phyloP scores from a whole-genome alignment of 2,329 filamentous ascomycete genomes.

The Thelonectria blattea region DNA sequence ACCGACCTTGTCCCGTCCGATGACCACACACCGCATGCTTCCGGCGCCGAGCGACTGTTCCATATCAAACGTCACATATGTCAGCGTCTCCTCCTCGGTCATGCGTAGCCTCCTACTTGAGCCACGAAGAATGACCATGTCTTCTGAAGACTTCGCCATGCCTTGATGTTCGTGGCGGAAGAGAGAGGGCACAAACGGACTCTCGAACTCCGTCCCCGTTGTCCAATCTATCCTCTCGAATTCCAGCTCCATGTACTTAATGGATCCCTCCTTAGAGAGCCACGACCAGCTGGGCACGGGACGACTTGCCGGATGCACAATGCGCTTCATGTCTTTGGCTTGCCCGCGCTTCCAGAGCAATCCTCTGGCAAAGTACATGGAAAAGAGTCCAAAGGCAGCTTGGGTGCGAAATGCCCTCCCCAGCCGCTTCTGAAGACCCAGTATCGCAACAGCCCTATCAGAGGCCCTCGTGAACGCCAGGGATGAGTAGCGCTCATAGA shows the following conservation, averaged over 20 bases:
- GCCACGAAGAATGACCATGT: neutral
- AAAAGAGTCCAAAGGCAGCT: neutral
- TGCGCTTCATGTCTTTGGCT: neutral
- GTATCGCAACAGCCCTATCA: neutral
- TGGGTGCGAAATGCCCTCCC: neutral
- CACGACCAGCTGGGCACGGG: constrained; percentile 1
- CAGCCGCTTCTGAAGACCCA: neutral
- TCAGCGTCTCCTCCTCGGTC: neutral
- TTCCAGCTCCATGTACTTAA: constrained; percentile 1
- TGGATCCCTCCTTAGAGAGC: neutral
- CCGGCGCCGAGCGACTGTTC: neutral
- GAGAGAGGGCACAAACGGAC: neutral
- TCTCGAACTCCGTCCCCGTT: neutral
- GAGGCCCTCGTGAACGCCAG: neutral
- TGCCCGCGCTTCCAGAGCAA: neutral
- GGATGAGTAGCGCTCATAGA: neutral
- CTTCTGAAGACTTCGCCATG: too few species aligned
- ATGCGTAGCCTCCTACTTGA: neutral
- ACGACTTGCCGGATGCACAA: neutral
- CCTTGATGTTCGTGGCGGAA: neutral
- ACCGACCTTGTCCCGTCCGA: neutral
- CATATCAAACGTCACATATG: neutral
- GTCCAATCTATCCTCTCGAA: neutral
- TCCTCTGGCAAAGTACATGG: neutral
- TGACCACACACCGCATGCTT: neutral